Evolutionary conservation across 169 alveolate genomes (phyloP), one percentile per base, ranked within the genome.

Genomic region (Plasmodium fragile): DNA sequence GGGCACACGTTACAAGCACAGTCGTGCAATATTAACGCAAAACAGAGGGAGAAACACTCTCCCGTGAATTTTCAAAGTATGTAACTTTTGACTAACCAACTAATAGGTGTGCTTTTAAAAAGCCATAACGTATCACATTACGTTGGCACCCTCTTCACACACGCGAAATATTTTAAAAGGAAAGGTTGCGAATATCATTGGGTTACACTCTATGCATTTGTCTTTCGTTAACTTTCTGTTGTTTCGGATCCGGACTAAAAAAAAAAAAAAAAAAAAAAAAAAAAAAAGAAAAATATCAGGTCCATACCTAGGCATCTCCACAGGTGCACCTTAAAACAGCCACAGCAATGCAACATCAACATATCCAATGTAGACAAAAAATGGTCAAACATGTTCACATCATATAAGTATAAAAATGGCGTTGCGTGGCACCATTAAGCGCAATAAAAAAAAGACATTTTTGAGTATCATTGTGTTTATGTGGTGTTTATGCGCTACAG

Each of bases 161-260:
- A 65, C 28, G 34, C 18, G 41, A 25, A 30, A n/a, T 80, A 52
- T 49, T 45, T 52, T 52, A 80, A 65, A 65, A 28, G 3, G 32
- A 32, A 82, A 59, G 30, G 69, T 41, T 30, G 39, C n/a, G 13
- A 32, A 53, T 53, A 18, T 25, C 39, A 32, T 84, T 84, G 55
- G 7, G 25, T 3, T 0, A 18, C 7, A 65, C 53, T 39, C 52
- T 81, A 22, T 43, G 13, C 59, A 53, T 13, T 30, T 13, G 36
- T 28, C 30, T 72, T 72, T 18, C 28, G 28, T 90, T 11, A 78
- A 90, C 83, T 70, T 52, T 81, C 92, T n/a, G 94, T 79, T 5
- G 94, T 80, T 70, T 90, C 94, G 32, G 94, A 90, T 7, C 82
- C 83, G 52, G 94, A 90, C 94, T 90, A 75, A 78, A 77, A 34